Conservation (phyloP, 768 basidiomycete species). For the Phaffia tasmanica region DNA sequence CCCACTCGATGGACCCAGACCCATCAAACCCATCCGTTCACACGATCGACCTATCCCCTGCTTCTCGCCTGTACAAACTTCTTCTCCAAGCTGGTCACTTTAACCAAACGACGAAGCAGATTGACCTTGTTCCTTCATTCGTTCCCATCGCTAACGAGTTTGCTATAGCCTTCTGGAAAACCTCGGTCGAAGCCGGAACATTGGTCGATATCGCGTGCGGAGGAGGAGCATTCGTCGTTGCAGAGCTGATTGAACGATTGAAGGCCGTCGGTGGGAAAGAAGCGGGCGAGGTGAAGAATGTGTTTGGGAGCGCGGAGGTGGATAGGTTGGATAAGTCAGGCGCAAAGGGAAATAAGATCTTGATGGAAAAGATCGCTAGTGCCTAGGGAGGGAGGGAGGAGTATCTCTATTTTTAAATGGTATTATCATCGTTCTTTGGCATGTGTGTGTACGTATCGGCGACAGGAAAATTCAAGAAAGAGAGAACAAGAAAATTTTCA, state of each 20-base stretch:
- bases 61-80: conserved; percentile 73
- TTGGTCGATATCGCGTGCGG: conserved; percentile 49
- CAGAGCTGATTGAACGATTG: conserved; percentile 58
- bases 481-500: too few species aligned
- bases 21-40: conserved; percentile 43
- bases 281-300: conserved; percentile 43
- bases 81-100: conserved; percentile 86
- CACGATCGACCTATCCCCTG: conserved; percentile 68
- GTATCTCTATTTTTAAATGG: too few species aligned
- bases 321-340: conserved; percentile 47
- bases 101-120: conserved; percentile 49
- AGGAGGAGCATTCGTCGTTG: conserved; percentile 63
- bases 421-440: too few species aligned
- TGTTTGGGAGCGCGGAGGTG: conserved; percentile 49
- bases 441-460: too few species aligned
- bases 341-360: conserved; percentile 59
- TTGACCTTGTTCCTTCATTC: conserved; percentile 40
- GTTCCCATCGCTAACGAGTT: conserved; percentile 28
- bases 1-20: conserved; percentile 42
- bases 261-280: conserved; percentile 32
- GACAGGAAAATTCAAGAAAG: too few species aligned
- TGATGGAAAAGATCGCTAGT: conserved; percentile 49
- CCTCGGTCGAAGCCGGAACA: conserved; percentile 32
- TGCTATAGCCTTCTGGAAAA: conserved; percentile 31
- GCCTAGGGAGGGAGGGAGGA: too few species aligned